Evolutionary conservation across 768 basidiomycete genomes (phyloP).

Genomic region (Rhodosporidiobolus odoratus): DNA sequence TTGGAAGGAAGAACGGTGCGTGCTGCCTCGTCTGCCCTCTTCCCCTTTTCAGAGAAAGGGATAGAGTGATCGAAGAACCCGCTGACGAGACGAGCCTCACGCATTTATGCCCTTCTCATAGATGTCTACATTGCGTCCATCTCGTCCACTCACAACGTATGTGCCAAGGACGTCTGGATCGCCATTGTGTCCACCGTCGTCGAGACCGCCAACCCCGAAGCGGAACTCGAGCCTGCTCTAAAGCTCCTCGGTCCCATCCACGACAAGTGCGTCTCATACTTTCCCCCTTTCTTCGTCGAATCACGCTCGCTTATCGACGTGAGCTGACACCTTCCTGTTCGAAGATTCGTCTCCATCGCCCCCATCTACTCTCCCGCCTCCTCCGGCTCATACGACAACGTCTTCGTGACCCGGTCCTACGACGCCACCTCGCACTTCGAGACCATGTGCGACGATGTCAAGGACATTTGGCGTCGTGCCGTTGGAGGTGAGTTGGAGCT

Average conservation of each 20-base stretch:
- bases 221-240: conserved; percentile 86
- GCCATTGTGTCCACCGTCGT: conserved; percentile 98
- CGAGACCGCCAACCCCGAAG: conserved; percentile 85
- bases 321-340: background rate
- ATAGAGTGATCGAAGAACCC: background rate
- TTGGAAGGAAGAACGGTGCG: conserved; percentile 82
- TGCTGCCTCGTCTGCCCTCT: conserved; percentile 12
- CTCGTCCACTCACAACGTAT: conserved; percentile 94
- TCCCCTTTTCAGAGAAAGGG: background rate
- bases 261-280: conserved; percentile 65
- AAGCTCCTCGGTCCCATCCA: conserved; percentile 84
- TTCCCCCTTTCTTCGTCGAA: background rate
- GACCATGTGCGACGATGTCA: conserved; percentile 87
- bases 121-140: conserved; percentile 99
- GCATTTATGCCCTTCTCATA: conserved; percentile 45
- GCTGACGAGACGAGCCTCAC: background rate
- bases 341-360: conserved; percentile 81
- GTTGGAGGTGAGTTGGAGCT: conserved; percentile 70
- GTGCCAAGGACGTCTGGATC: conserved; percentile 87
- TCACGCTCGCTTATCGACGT: background rate
- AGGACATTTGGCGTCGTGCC: conserved; percentile 89
- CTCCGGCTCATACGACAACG: conserved; percentile 73
- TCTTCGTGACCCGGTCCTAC: conserved; percentile 96
- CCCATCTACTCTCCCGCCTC: conserved; percentile 85
- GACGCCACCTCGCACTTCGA: conserved; percentile 99